Conservation (phyloP, 306 rosid species). For the Trifolium repens region DNA sequence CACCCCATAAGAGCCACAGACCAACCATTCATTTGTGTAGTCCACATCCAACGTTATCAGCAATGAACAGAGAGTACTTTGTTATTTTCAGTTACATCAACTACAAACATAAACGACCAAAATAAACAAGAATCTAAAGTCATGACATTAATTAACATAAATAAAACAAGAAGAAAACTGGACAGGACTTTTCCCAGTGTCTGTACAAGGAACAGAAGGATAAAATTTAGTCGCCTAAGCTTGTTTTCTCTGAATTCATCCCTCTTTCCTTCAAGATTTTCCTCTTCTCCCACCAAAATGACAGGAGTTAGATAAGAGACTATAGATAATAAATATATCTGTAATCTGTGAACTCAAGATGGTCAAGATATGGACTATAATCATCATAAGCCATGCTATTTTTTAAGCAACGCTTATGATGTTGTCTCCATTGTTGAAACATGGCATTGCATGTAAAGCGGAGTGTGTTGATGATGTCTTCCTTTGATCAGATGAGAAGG, state of each 20-base stretch:
- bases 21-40: conserved; percentile 38
- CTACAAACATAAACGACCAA: conserved; percentile 46
- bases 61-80: conserved; percentile 48
- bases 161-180: conserved; percentile 55
- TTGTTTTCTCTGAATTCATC: conserved; percentile 48
- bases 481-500: conserved; percentile 69
- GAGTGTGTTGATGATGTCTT: conserved; percentile 65
- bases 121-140: conserved; percentile 55
- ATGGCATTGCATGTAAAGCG: conserved; percentile 60
- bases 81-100: conserved; percentile 63
- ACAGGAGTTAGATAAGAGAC: conserved; percentile 27
- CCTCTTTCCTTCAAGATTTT: conserved; percentile 45
- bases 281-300: conserved; percentile 41
- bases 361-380: conserved; percentile 46
- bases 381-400: conserved; percentile 32
- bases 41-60: conserved; percentile 46
- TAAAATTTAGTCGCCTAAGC: conserved; percentile 51
- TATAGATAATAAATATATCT: conserved; percentile 37
- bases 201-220: conserved; percentile 73
- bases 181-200: conserved; percentile 57
- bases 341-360: conserved; percentile 41
- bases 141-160: conserved; percentile 48
- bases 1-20: conserved; percentile 11
- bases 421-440: conserved; percentile 75
- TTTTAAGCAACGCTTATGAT: conserved; percentile 76